phyloP scores from a whole-genome alignment of 106 monocot genomes.

The Amphibolis antarctica region DNA sequence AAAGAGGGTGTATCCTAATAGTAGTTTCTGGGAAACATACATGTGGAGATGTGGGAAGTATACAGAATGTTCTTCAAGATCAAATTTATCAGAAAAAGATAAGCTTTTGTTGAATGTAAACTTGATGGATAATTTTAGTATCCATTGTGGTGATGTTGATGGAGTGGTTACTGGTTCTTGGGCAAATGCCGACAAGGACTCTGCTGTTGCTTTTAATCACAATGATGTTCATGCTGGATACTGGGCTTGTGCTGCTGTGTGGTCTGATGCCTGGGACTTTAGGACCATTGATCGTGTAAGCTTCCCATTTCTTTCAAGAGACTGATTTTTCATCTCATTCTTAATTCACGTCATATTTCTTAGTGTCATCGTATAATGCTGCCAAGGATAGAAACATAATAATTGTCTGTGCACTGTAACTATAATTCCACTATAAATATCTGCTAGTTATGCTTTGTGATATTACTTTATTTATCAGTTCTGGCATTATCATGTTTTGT shows the following conservation, averaged over 20 bases:
- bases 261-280: slow-evolving; percentile 97
- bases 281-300: slow-evolving; percentile 88
- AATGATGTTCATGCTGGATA: slow-evolving; percentile 46
- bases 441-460: too few relatives aligned
- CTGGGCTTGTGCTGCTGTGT: slow-evolving; percentile 85
- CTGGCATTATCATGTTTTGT: too few relatives aligned
- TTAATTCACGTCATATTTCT: not conserved
- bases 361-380: not conserved
- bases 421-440: too few relatives aligned
- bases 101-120: slow-evolving; percentile 28
- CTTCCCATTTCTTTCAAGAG: not conserved
- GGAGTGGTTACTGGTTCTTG: slow-evolving; percentile 73
- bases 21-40: slow-evolving; percentile 62
- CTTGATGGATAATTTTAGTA: slow-evolving; percentile 25
- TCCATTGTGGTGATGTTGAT: slow-evolving; percentile 86
- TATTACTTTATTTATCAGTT: too few relatives aligned
- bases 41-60: slow-evolving; percentile 30
- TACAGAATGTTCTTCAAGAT: slow-evolving; percentile 11
- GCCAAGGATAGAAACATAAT: too few relatives aligned
- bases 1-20: slow-evolving; percentile 72
- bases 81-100: slow-evolving; percentile 17
- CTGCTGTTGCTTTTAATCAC: slow-evolving; percentile 13
- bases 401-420: too few relatives aligned
- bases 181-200: slow-evolving; percentile 28
- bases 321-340: not conserved